These are phyloP conservation scores for Leccinum olivaceopallidum DNA, from an alignment of 768 basidiomycete species.

Conservation along the genomic window DNA sequence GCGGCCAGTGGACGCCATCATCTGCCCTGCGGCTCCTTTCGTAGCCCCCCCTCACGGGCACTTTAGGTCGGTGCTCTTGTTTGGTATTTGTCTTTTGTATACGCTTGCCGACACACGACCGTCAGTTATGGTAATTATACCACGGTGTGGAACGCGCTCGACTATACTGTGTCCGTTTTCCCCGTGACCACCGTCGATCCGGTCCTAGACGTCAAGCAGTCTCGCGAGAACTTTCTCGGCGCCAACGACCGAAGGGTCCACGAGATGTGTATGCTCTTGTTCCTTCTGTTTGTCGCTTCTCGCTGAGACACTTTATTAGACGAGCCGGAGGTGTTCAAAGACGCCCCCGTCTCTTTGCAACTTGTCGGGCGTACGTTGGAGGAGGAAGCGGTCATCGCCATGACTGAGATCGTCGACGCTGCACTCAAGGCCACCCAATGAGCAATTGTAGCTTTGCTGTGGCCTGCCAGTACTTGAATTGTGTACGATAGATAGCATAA, in stretches of 20 bases:
- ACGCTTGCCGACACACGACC: background rate
- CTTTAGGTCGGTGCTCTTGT: slow-evolving; percentile 41
- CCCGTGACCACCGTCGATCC: slow-evolving; percentile 67
- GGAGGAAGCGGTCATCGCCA: slow-evolving; percentile 71
- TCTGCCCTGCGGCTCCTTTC: slow-evolving; percentile 61
- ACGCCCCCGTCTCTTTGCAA: slow-evolving; percentile 66
- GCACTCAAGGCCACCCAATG: slow-evolving; percentile 41
- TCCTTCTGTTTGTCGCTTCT: background rate
- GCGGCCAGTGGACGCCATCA: slow-evolving; percentile 74
- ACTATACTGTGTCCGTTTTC: slow-evolving; percentile 60
- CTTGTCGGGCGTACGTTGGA: slow-evolving; percentile 69
- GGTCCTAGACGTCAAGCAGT: slow-evolving; percentile 46
- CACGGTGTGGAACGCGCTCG: slow-evolving; percentile 65
- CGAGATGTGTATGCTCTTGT: slow-evolving; percentile 48
- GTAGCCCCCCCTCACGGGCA: slow-evolving; percentile 64
- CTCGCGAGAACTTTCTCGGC: slow-evolving; percentile 48
- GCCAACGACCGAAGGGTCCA: slow-evolving; percentile 49
- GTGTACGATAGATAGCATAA: slow-evolving; percentile 2
- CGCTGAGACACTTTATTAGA: slow-evolving; percentile 39
- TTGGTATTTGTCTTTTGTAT: background rate
- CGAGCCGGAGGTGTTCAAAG: slow-evolving; percentile 51
- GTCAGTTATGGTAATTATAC: slow-evolving; percentile 54
- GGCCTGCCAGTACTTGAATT: too few species aligned
- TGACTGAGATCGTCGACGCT: slow-evolving; percentile 64
- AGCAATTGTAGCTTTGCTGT: background rate